Conservation (phyloP, 176 grass and related monocot genomes). For the Paspalum notatum region DNA sequence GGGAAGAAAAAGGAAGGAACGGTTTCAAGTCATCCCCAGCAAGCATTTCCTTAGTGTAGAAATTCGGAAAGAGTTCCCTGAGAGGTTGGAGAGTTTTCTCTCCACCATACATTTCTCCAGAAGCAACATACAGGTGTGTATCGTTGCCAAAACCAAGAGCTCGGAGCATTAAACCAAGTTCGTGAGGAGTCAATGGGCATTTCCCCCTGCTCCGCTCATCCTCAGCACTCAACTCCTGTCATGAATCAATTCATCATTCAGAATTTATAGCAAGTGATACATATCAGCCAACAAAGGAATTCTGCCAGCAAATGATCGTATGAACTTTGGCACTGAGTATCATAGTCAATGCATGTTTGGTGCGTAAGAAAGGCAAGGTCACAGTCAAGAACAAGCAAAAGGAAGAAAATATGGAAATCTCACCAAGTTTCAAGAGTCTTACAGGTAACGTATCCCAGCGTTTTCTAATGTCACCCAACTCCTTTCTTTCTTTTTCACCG, state of each 20-base stretch:
- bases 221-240: slow-evolving; percentile 78
- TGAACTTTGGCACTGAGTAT: background rate
- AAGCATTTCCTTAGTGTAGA: slow-evolving; percentile 91
- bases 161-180: slow-evolving; percentile 90
- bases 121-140: slow-evolving; percentile 85
- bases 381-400: slow-evolving; percentile 9
- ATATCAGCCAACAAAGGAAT: background rate
- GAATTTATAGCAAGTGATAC: slow-evolving; percentile 6
- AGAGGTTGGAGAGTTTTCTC: slow-evolving; percentile 77
- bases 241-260: slow-evolving; percentile 36
- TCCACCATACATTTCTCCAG: slow-evolving; percentile 98
- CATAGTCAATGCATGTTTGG: background rate
- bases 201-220: slow-evolving; percentile 84
- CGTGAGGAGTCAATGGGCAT: slow-evolving; percentile 86
- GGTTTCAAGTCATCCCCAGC: slow-evolving; percentile 68
- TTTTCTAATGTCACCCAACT: slow-evolving; percentile 92
- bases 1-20: slow-evolving; percentile 81
- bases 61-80: slow-evolving; percentile 85
- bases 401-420: slow-evolving; percentile 22
- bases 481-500: slow-evolving; percentile 86
- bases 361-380: background rate
- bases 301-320: background rate
- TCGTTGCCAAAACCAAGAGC: slow-evolving; percentile 84
- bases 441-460: slow-evolving; percentile 96
- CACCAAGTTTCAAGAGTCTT: slow-evolving; percentile 56